Base-by-base conservation (phyloP, 202 grass and related monocot species). In the Zoysia matrella region DNA sequence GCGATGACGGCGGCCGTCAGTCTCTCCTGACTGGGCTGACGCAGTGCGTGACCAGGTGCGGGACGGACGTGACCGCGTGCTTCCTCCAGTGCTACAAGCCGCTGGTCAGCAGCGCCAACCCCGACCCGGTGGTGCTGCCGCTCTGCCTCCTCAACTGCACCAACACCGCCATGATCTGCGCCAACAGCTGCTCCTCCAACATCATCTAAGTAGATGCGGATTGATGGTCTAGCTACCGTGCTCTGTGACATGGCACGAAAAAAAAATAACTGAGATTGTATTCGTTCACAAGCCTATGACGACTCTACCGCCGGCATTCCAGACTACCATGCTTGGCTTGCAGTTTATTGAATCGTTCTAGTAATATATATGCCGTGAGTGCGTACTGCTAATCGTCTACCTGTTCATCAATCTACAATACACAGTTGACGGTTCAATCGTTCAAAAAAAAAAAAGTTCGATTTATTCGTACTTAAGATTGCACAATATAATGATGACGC, bases 91-190 rank as follows among this genome's bases (percentile, higher is more conserved):
- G 87, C 82, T 89, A 82, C 78, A 3, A 40, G 49, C 49, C 60
- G 10, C 6, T 5, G 43, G 0, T 7, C 22, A 1, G 13, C 8
- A 57, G 16, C 8, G 3, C 46, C 4, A 5, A 36, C 30, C 30
- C 15, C 56, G 52, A 15, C 76, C 57, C 65, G 50, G 8, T 67
- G 46, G 5, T 11, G 11, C 47, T 85, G 77, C 82, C 87, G 14
- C 0, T 60, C 60, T 89, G 87, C 82, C 65, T 82, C 73, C 52
- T 89, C 73, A 22, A n/a, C 40, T 85, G 87, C 87, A 82, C 73
- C 73, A 73, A 67, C 67, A 22, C 52, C 39, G 78, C 44, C 52
- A 43, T 82, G 60, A 5, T 67, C 73, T 85, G 87, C 67, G 72
- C 73, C 67, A n/a, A 66, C 77, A 4, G 5, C 78, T 89, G 87